Conservation (phyloP, 2,329 filamentous ascomycete species). For the Botrytis fabae region DNA sequence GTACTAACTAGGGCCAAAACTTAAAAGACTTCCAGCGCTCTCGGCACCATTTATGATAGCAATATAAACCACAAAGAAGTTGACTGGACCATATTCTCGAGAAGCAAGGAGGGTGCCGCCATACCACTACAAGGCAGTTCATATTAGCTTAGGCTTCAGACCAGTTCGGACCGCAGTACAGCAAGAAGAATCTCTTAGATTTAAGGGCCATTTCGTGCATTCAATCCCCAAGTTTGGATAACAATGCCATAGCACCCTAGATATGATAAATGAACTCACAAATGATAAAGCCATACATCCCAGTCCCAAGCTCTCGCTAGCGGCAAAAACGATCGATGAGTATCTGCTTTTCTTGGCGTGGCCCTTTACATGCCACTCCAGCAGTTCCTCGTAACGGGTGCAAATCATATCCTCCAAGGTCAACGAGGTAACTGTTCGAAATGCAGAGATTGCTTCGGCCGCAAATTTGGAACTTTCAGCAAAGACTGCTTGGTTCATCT, state of each 20-base stretch:
- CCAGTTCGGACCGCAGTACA: not conserved
- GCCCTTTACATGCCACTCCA: slow-evolving; percentile 49
- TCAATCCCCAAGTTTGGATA: not conserved
- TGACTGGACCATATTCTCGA: slow-evolving; percentile 44
- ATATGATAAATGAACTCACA: slow-evolving; percentile 46
- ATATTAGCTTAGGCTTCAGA: not conserved
- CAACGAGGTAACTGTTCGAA: slow-evolving; percentile 61
- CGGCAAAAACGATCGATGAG: slow-evolving; percentile 53
- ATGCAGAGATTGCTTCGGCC: slow-evolving; percentile 61
- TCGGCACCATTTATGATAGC: slow-evolving; percentile 54
- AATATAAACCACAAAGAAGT: slow-evolving; percentile 58
- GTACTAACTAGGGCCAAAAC: slow-evolving; percentile 47
- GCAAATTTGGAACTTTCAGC: slow-evolving; percentile 63
- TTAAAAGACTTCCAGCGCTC: slow-evolving; percentile 54
- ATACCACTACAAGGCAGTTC: slow-evolving; percentile 49
- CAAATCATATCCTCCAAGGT: slow-evolving; percentile 61
- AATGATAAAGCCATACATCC: slow-evolving; percentile 60
- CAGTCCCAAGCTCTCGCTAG: slow-evolving; percentile 56
- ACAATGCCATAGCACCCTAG: not conserved
- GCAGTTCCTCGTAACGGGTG: slow-evolving; percentile 49
- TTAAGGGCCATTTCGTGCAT: not conserved
- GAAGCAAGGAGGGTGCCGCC: slow-evolving; percentile 26
- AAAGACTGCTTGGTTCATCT: slow-evolving; percentile 58
- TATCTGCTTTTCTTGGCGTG: slow-evolving; percentile 51
- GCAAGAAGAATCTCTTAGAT: not conserved